phyloP scores from a whole-genome alignment of 2,329 filamentous ascomycete genomes.

The Clarireedia hainanense region DNA sequence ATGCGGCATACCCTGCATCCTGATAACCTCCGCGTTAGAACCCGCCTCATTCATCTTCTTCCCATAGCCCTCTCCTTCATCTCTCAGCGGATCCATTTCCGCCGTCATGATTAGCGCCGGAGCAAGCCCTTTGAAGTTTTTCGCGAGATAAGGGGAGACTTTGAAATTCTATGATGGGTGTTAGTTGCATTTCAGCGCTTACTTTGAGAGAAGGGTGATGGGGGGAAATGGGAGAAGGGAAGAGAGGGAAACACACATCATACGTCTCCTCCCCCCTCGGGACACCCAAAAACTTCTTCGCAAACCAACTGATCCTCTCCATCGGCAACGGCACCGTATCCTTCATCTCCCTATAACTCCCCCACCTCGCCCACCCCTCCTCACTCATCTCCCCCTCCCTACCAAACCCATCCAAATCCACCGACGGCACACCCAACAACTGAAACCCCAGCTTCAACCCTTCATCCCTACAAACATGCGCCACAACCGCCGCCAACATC shows the following conservation, averaged over 20 bases:
- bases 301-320: slow-evolving; percentile 16
- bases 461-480: slow-evolving; percentile 15
- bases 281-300: slow-evolving; percentile 12
- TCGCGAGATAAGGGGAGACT: slow-evolving; percentile 24
- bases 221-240: neutral
- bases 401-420: slow-evolving; percentile 14
- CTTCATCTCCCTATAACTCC: slow-evolving; percentile 16
- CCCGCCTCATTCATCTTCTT: slow-evolving; percentile 16
- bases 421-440: slow-evolving; percentile 14
- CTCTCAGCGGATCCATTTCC: slow-evolving; percentile 31
- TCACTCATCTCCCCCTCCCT: slow-evolving; percentile 2
- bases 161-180: neutral
- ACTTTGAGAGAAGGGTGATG: too few species aligned
- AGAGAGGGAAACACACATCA: neutral
- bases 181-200: neutral
- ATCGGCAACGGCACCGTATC: slow-evolving; percentile 11
- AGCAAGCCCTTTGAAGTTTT: slow-evolving; percentile 23
- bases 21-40: slow-evolving; percentile 8
- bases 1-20: slow-evolving; percentile 17
- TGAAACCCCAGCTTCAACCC: slow-evolving; percentile 17
- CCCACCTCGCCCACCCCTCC: slow-evolving; percentile 10
- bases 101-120: slow-evolving; percentile 30
- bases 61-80: slow-evolving; percentile 27
- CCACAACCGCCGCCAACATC: slow-evolving; percentile 15
- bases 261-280: slow-evolving; percentile 4